Percentiles rank a stretch among this genome's conserved stretches.
Evolutionary conservation across 257 asterid genomes (phyloP).

Genomic region (Capsicum chinense): DNA sequence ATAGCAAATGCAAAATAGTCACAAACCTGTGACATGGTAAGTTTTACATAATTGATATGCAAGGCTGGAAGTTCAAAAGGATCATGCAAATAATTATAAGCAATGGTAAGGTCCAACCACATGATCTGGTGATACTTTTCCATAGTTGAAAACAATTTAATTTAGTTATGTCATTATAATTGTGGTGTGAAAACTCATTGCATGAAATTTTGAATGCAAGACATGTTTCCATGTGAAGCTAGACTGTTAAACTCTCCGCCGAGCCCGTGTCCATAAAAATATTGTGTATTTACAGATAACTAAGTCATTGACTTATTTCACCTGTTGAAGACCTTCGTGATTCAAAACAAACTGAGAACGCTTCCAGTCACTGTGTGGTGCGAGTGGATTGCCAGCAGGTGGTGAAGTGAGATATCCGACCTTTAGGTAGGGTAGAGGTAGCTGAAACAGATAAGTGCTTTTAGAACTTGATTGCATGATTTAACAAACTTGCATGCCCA

Average conservation of each 20-base stretch:
- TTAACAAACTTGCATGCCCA: slow-evolving; percentile 1
- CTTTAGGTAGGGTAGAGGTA: slow-evolving; percentile 92
- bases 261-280: neutral
- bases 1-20: neutral
- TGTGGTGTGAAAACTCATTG: slow-evolving; percentile 1
- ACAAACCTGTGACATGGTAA: neutral
- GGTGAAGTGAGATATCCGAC: slow-evolving; percentile 93
- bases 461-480: slow-evolving; percentile 26
- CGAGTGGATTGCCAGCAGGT: slow-evolving; percentile 83
- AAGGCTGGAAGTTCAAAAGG: neutral
- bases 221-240: neutral
- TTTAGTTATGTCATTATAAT: neutral
- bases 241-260: neutral
- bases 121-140: neutral
- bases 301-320: slow-evolving; percentile 32
- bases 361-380: slow-evolving; percentile 97
- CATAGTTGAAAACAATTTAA: slow-evolving; percentile 1
- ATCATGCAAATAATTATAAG: slow-evolving; percentile 12
- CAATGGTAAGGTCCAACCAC: slow-evolving; percentile 21
- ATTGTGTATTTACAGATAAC: neutral
- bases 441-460: slow-evolving; percentile 61
- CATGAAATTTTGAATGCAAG: neutral
- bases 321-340: slow-evolving; percentile 96
- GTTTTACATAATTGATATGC: slow-evolving; percentile 1
- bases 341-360: slow-evolving; percentile 78